Evolutionary conservation across 1,284 basidiomycete species (phyloP), one percentile per base, ranked within the genome.

Genomic region (Takashimella tepidaria): DNA sequence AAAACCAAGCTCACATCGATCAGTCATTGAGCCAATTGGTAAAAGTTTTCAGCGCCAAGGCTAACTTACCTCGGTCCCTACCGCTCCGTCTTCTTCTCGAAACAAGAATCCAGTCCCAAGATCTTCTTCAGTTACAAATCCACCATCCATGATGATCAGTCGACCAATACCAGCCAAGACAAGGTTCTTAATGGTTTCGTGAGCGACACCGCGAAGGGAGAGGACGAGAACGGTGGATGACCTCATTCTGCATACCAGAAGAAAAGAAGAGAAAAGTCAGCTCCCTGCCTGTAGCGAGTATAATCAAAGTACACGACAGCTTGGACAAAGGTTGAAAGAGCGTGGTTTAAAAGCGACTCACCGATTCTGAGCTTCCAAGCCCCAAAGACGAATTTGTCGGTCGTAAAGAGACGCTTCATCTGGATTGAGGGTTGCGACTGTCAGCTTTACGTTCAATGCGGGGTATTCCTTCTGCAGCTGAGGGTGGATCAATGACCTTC

Each of bases 351-450:
- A 19, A n/a, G 37, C 20, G 13, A 72, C 79, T 64, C 59, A 91
- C 92, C 86, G 82, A 75, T 95, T 92, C 74, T 98, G 95, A 24
- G 96, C 95, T 73, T 97, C 95, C 25, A 97, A 82, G 44, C 96
- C 95, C 95, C 95, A 98, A 57, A 98, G 78, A 24, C 96, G 84
- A 78, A 98, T 97, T 77, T 98, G 95, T 41, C 95, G 86, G 76
- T 98, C 95, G 73, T 98, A 98, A 25, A 97, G 77, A 4, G 87
- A 87, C 16, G 87, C 89, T 70, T 91, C 88, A 74, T 87, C 88
- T 86, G 57, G 2, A 21, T n/a, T n/a, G n/a, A n/a, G n/a, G n/a
- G n/a, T n/a, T n/a, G n/a, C n/a, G 26, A n/a, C n/a, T n/a, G n/a
- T n/a, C n/a, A n/a, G n/a, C n/a, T n/a, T n/a, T n/a, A n/a, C n/a